Evolutionary conservation across 768 basidiomycete genomes (phyloP), one percentile per base, ranked within the genome.

Genomic region (Exidia glandulosa): DNA sequence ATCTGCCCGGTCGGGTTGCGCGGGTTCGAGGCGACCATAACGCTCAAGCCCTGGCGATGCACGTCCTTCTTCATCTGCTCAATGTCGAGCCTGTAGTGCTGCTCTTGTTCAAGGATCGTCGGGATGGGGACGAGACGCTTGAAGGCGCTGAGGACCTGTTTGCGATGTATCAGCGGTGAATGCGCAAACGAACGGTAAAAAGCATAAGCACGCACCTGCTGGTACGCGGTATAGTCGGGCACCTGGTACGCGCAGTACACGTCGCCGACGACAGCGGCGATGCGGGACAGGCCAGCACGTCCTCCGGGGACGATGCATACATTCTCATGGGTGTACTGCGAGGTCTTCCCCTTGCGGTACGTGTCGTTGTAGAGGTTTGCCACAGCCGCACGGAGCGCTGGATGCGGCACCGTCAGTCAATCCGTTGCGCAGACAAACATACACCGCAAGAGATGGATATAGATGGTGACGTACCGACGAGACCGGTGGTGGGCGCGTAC

Each of bases 1-100:
- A 86, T 83, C 70, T 95, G 94, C n/a, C 94, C 93, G 1, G 94
- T 96, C 2, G 94, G 94, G 69, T 96, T 97, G 58, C 94, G 84
- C n/a, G 94, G 94, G 73, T 96, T 97, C 27, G 90, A 93, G 0
- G 91, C 88, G 48, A 94, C 76, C 60, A 95, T 80, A 56, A 94
- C 91, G 12, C 86, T 82, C 23, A 94, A 76, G 14, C 92, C 91
- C 72, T 94, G 90, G 1, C 80, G 87, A 45, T 75, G 78, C 59
- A 94, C 90, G 64, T 94, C 91, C 75, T 77, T 86, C 83, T 85
- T 86, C 37, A 88, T 86, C 68, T 91, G 87, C 25, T 85, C 79
- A 25, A 95, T 81, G 66, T 94, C 83, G 27, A 94, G 77, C 52
- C 78, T 78, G 70, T 94, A 95, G 66, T 86, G 84, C 47, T 69